These are phyloP conservation scores for Erysimum cheiranthoides DNA, from an alignment of 345 rosid species.

Conservation along the genomic window DNA sequence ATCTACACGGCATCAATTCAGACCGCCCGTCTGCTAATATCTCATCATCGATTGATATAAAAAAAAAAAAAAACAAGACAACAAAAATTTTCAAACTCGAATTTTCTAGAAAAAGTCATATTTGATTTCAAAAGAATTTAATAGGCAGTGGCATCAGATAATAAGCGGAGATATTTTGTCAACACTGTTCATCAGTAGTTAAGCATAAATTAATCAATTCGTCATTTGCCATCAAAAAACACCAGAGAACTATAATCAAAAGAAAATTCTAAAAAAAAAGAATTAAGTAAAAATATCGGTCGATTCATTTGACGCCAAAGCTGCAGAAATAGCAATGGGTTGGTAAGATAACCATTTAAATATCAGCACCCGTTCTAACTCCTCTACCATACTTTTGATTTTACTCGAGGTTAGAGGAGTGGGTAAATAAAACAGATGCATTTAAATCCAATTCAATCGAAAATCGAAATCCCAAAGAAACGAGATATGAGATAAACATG, in stretches of 20 bases:
- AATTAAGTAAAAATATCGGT: conserved; percentile 11
- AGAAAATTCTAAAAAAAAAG: no score
- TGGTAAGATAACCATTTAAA: conserved; percentile 47
- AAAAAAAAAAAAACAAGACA: no score
- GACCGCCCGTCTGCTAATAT: conserved; percentile 52
- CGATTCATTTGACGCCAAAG: conserved; percentile 51
- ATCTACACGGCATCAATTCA: conserved; percentile 52
- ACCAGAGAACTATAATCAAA: no score
- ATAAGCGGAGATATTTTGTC: conserved; percentile 50
- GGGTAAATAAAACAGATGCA: conserved; percentile 52
- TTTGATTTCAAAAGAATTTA: neutral
- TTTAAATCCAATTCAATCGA: neutral
- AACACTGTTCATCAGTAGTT: conserved; percentile 38
- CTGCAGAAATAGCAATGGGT: conserved; percentile 38
- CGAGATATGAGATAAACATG: no score
- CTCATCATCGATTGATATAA: conserved; percentile 45
- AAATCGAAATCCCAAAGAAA: no score
- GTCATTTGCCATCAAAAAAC: conserved; percentile 38
- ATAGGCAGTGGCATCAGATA: conserved; percentile 47
- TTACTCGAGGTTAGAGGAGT: conserved; percentile 17
- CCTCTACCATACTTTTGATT: conserved; percentile 20
- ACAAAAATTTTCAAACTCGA: neutral
- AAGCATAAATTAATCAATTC: conserved; percentile 47
- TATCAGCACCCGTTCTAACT: conserved; percentile 40
- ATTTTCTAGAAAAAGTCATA: no score